Conservation (phyloP, 1,284 basidiomycete species). For the Puccinia sorghi region DNA sequence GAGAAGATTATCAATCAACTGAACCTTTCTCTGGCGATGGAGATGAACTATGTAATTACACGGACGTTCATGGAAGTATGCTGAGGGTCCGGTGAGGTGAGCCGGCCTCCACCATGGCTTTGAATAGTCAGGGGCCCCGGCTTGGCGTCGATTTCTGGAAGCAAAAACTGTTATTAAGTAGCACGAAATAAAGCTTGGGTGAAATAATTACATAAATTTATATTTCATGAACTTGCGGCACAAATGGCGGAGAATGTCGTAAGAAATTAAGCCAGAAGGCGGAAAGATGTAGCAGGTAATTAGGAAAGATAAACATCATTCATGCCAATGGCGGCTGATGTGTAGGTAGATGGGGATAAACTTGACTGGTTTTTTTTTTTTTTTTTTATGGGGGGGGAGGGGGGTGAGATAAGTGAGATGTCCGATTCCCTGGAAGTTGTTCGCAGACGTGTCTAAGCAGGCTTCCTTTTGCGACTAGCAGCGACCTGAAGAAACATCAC, state of each 20-base stretch:
- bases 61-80: not conserved
- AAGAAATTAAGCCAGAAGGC: not conserved
- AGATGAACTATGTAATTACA: constrained; percentile 5
- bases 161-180: not conserved
- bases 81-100: not conserved
- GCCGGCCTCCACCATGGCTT: not conserved
- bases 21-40: not conserved
- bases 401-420: not conserved
- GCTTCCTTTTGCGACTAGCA: not conserved
- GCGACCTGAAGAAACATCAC: not conserved
- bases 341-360: not conserved
- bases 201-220: not conserved
- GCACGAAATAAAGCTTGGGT: not conserved
- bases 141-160: not conserved
- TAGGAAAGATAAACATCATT: not conserved
- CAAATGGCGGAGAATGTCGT: not conserved
- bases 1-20: not conserved
- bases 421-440: not conserved
- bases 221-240: not conserved
- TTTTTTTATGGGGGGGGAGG: no score
- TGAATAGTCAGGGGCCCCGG: not conserved
- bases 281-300: not conserved
- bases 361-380: not conserved
- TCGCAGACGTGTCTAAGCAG: not conserved
- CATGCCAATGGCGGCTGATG: not conserved